Base-by-base conservation (phyloP, 306 rosid species). In the Gastrolobium villosum region DNA sequence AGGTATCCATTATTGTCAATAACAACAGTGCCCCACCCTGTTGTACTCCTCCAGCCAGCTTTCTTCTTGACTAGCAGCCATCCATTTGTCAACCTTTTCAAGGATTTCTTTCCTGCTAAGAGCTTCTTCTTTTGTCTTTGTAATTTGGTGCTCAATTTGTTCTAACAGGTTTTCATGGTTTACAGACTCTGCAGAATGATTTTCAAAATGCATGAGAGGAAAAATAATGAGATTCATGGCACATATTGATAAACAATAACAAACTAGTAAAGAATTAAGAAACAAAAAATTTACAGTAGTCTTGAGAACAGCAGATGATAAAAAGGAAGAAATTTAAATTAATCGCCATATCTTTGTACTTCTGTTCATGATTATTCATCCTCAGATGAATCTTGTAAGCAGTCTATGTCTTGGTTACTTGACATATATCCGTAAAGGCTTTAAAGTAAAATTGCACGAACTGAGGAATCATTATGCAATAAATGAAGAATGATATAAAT, bases 31-130 rank as follows among this genome's bases (percentile, higher is more conserved):
- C 69, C 63, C 72, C 79, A 93, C 97, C 92, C 87, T 87, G 66
- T 89, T 89, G 84, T 93, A 91, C 75, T 91, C 97, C 87, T 93
- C 95, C n/a, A 91, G 88, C 97, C 98, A 91, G 81, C 84, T 82
- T 83, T 93, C 98, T 79, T 93, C 98, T 79, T 88, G 88, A 72
- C 86, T 75, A 11, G 93, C 93, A 70, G 69, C 81, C 65, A 91
- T 49, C 97, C 97, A 91, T 79, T 91, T 91, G 72, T 93, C 93
- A 80, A 91, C 81, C 84, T 83, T 91, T 53, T 88, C 93, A n/a
- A 93, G 92, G 52, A 93, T 84, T 79, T 89, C 97, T 75, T 83
- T 93, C 84, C 97, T 84, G 83, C 87, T 50, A 57, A 84, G 83
- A 45, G 94, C 89, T 83, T 89, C 92, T 57, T 79, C 95, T 84